Evolutionary conservation across 192 early-diverging fungal species (phyloP), one percentile per base, ranked within the genome.

Genomic region (Rhizoclosmatium sp.): DNA sequence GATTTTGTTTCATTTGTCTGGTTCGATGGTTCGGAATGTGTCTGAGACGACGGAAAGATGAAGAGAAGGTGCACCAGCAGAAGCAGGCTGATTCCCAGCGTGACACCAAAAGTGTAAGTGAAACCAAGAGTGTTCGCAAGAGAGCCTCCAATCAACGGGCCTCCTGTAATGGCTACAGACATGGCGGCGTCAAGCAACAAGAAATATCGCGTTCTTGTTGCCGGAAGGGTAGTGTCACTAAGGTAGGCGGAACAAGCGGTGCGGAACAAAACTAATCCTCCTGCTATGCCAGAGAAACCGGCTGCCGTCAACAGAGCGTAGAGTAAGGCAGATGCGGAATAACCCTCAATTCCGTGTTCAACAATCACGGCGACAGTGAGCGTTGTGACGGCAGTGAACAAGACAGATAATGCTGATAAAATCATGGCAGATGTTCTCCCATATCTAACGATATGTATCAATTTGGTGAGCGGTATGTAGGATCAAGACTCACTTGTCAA

Each of bases 191-290:
- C 72, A n/a, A 75, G 40, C 40, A 47, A 39, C 58, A 75, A 7
- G 40, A 75, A 75, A 41, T 62, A 75, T 7, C 42, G 39, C 3
- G 72, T 75, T 41, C 72, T 56, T 7, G 7, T 12, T 40, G 59
- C 45, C 16, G 45, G n/a, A 7, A 12, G 5, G 7, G 16, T 47
- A 4, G 59, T 47, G 21, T 62, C 42, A 10, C 23, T 44, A 19
- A 75, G 19, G 42, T 62, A 75, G 21, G 72, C 72, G 46, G 72
- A 64, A 19, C 14, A 7, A 41, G 72, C 72, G 42, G 45, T 75
- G 4, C 59, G 56, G 59, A 62, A 62, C 14, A 62, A 5, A 16
- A 62, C 58, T 4, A 64, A 44, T 40, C 46, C 48, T 41, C 72
- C 72, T 41, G 9, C 10, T 10, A 40, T 9, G 4, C 72, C 72